Evolutionary conservation across 768 basidiomycete species (phyloP).

Genomic region (Russula dissimulans): DNA sequence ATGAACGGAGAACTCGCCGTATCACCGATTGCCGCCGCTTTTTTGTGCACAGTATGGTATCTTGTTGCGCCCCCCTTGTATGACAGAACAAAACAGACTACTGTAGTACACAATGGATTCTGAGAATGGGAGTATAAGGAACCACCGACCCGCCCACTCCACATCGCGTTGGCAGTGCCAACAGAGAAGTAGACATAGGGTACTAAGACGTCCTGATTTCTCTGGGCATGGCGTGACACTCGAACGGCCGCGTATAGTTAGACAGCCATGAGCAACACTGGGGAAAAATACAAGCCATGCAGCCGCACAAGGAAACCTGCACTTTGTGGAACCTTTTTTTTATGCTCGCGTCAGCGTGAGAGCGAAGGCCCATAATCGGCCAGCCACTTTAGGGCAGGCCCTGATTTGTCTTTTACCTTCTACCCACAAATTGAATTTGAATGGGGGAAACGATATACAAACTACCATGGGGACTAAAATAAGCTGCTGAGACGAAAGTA

Average conservation of each 20-base stretch:
- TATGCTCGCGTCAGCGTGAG: neutral
- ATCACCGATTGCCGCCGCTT: too few relatives aligned
- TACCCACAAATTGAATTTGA: too few relatives aligned
- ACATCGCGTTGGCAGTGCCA: slow-evolving; percentile 22
- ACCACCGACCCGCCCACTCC: slow-evolving; percentile 76
- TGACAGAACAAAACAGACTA: too few relatives aligned
- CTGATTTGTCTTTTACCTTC: neutral
- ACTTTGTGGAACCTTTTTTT: neutral
- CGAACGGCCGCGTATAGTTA: slow-evolving; percentile 59
- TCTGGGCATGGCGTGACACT: slow-evolving; percentile 86
- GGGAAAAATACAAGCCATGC: slow-evolving; percentile 62
- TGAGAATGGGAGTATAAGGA: slow-evolving; percentile 27
- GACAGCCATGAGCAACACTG: slow-evolving; percentile 84
- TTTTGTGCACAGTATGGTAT: too few relatives aligned
- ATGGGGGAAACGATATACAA: slow-evolving; percentile 1
- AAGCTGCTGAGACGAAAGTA: slow-evolving; percentile 4
- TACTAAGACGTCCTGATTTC: slow-evolving; percentile 66
- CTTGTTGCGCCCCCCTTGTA: too few relatives aligned
- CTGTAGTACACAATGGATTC: too few relatives aligned
- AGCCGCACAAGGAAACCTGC: slow-evolving; percentile 57
- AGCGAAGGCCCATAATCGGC: neutral
- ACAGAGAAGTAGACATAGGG: slow-evolving; percentile 46
- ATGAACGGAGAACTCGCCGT: too few relatives aligned
- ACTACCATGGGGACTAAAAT: slow-evolving; percentile 11
- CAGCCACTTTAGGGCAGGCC: neutral